Conservation (phyloP, 116 monocot species). For the Cymodocea nodosa region DNA sequence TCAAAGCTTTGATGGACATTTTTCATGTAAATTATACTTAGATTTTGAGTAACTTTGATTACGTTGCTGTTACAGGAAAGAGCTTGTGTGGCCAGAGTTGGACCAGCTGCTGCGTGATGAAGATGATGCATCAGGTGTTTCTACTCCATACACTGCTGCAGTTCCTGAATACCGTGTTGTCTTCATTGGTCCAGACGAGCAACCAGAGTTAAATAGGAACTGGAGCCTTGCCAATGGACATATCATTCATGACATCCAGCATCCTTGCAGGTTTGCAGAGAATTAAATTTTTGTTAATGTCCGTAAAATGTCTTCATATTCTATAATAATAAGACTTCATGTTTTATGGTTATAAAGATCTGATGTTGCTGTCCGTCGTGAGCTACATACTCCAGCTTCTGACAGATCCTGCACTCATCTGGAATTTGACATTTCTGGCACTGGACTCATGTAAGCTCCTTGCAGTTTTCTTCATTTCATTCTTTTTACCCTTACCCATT, state of each 20-base stretch:
- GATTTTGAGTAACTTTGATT: not conserved
- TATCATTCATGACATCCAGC: constrained; percentile 60
- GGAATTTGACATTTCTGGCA: constrained; percentile 79
- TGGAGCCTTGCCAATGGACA: constrained; percentile 69
- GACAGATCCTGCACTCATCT: constrained; percentile 83
- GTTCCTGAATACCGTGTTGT: constrained; percentile 73
- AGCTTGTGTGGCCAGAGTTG: constrained; percentile 70
- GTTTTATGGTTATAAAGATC: constrained; percentile 19
- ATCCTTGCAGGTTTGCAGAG: constrained; percentile 60
- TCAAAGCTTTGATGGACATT: not conserved
- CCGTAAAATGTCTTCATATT: not conserved
- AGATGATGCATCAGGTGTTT: constrained; percentile 35
- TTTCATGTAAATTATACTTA: too few species aligned
- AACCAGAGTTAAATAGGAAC: constrained; percentile 32
- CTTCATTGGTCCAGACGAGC: constrained; percentile 29
- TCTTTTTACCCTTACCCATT: not conserved
- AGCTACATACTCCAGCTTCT: constrained; percentile 72
- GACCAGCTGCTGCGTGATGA: constrained; percentile 65
- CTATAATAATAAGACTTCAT: constrained; percentile 3
- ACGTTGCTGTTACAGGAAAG: constrained; percentile 44
- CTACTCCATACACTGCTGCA: constrained; percentile 64
- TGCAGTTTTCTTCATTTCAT: constrained; percentile 3
- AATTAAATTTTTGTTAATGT: not conserved
- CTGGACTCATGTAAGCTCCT: constrained; percentile 56
- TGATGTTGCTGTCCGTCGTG: constrained; percentile 53